Evolutionary conservation across 1,284 basidiomycete species (phyloP).

Genomic region (Cryptococcus sp.): DNA sequence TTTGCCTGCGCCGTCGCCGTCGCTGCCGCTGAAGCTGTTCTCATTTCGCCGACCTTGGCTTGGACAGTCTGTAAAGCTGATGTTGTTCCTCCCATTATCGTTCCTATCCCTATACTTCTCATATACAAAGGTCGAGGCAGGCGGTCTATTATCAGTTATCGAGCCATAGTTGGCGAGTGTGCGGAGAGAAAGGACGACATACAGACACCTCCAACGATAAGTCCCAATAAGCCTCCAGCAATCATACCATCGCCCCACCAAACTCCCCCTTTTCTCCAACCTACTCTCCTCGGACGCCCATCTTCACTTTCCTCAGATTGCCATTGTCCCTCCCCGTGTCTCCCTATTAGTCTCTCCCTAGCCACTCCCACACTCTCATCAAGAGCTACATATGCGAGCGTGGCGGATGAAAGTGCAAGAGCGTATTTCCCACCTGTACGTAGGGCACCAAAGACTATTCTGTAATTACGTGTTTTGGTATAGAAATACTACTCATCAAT

Average conservation of each 20-base stretch:
- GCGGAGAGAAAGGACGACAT: constrained; percentile 1
- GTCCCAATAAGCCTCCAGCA: constrained; percentile 35
- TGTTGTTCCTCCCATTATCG: constrained; percentile 29
- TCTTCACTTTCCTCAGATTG: constrained; percentile 7
- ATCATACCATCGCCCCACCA: constrained; percentile 40
- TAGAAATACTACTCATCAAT: constrained; percentile 42
- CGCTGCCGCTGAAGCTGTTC: constrained; percentile 19
- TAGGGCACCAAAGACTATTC: constrained; percentile 35
- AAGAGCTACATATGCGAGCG: constrained; percentile 28
- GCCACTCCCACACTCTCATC: constrained; percentile 39
- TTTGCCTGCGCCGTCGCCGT: too few species aligned
- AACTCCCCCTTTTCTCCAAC: constrained; percentile 33
- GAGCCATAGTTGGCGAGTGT: constrained; percentile 1
- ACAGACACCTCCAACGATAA: constrained; percentile 33
- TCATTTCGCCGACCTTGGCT: constrained; percentile 25
- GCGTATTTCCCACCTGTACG: constrained; percentile 35
- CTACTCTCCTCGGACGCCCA: constrained; percentile 12
- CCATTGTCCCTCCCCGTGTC: constrained; percentile 4
- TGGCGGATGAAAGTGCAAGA: constrained; percentile 30
- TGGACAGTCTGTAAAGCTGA: constrained; percentile 33
- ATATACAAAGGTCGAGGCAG: constrained; percentile 36
- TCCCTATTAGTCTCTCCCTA: constrained; percentile 23
- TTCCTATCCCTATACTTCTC: constrained; percentile 33
- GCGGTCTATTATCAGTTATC: constrained; percentile 24
- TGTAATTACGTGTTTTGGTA: constrained; percentile 48